phyloP scores from a whole-genome alignment of 1,284 basidiomycete genomes.

The Mycena citricolor region DNA sequence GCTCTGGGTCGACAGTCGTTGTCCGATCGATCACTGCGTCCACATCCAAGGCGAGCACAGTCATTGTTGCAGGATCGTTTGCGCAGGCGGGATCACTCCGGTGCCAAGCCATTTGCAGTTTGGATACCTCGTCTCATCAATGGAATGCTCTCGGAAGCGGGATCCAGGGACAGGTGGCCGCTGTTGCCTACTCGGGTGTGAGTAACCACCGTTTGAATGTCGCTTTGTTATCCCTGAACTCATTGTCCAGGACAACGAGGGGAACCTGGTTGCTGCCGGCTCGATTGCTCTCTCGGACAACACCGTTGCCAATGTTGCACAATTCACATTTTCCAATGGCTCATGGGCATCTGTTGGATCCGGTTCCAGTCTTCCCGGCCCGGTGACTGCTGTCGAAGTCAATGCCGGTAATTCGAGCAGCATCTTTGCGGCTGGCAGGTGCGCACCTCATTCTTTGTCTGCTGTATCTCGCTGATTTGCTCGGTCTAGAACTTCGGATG shows the following conservation, averaged over 20 bases:
- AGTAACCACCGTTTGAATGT: no score
- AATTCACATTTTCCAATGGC: slow-evolving; percentile 66
- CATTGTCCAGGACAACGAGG: slow-evolving; percentile 52
- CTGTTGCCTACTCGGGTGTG: slow-evolving; percentile 81
- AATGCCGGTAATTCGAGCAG: slow-evolving; percentile 81
- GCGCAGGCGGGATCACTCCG: slow-evolving; percentile 71
- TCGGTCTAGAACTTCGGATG: slow-evolving; percentile 49
- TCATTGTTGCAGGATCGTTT: slow-evolving; percentile 89
- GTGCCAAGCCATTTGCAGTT: slow-evolving; percentile 82
- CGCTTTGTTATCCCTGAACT: slow-evolving; percentile 9
- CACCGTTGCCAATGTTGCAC: slow-evolving; percentile 65
- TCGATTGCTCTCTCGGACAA: slow-evolving; percentile 66
- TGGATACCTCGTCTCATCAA: slow-evolving; percentile 65
- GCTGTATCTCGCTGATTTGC: slow-evolving; percentile 5
- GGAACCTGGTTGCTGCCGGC: slow-evolving; percentile 70
- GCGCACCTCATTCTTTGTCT: slow-evolving; percentile 27
- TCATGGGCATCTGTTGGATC: slow-evolving; percentile 79
- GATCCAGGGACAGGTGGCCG: slow-evolving; percentile 78
- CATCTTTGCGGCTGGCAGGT: slow-evolving; percentile 89
- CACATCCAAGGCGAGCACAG: slow-evolving; percentile 54
- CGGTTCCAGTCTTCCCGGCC: slow-evolving; percentile 73
- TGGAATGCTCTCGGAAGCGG: slow-evolving; percentile 86
- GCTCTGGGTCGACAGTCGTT: slow-evolving; percentile 55
- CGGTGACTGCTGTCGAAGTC: slow-evolving; percentile 85
- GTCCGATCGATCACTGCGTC: slow-evolving; percentile 78